Base-by-base conservation (phyloP, 2,329 filamentous ascomycete species). In the Aspergillus phoenicis region DNA sequence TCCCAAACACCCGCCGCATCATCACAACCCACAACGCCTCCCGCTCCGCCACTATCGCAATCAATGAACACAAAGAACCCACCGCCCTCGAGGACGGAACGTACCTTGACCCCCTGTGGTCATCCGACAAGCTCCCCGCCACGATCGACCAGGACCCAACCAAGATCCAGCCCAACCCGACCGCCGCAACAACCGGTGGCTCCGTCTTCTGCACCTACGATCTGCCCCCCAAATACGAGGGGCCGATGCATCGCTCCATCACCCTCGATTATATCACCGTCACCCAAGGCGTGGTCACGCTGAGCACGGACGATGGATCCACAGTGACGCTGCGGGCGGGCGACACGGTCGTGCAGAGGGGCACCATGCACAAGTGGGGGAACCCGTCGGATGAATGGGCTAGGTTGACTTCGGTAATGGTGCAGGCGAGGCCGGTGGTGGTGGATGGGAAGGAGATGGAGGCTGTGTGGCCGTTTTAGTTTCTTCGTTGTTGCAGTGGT, bases 291-390 rank as follows among this genome's bases (percentile, higher is more conserved):
- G 13, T 28, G 2, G 45, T 60, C 2, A 43, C 36, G 6, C 41
- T 60, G 5, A 38, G 20, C 8, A 26, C 52, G 20, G 60, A 57
- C 15, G 60, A 57, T 53, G 60, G 60, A 2, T 24, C 20, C 2
- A 15, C 17, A 36, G 47, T 52, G 8, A 30, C 17, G 33, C 8
- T 62, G 5, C 22, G 36, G 2, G 57, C 51, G 22, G 57, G 56
- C 3, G 60, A 59, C 15, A 45, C 51, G 5, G 45, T 56, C 7
- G 52, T 62, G 13, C 60, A 59, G 30, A 30, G 41, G 17, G 56
- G 43, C 2, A 62, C 60, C 0, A 62, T 62, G 57, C 60, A 63
- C 17, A 49, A 41, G 6, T 63, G 58, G 58, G 41, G 24, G 8
- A 60, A 60, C 47, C 41, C 41, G 45, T 22, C 45, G n/a, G 45